Conservation (phyloP, 2,329 filamentous ascomycete genomes). For the Endoconidiophora polonica region DNA sequence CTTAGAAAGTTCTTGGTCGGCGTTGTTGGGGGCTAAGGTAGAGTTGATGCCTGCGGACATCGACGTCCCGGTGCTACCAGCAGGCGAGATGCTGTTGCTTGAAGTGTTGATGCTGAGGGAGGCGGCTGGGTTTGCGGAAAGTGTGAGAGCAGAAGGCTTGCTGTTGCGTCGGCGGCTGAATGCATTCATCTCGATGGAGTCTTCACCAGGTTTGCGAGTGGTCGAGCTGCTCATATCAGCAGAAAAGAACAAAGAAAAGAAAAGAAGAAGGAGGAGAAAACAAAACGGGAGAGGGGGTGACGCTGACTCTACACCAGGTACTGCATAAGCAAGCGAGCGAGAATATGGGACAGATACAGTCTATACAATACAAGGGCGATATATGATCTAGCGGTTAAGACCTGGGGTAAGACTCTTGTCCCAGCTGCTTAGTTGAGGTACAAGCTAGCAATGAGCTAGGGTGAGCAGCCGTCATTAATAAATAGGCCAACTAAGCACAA, state of each 20-base stretch:
- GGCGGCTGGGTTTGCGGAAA: not conserved
- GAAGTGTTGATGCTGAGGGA: too few relatives aligned
- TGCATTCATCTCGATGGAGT: conserved; percentile 11
- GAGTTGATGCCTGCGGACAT: too few relatives aligned
- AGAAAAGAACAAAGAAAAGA: not conserved
- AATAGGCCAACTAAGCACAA: too few relatives aligned
- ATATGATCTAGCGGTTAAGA: too few relatives aligned
- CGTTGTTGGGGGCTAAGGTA: not conserved
- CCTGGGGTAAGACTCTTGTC: not conserved
- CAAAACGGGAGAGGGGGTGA: not conserved
- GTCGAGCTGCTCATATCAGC: conserved; percentile 8
- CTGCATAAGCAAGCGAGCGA: not conserved
- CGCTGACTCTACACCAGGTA: not conserved
- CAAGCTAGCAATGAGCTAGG: not conserved
- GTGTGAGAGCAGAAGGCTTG: conserved; percentile 3
- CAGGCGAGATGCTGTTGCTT: too few relatives aligned
- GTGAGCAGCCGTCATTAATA: not conserved
- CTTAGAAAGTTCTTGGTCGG: conserved; percentile 1
- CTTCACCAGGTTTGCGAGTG: conserved; percentile 5
- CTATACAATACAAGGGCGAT: too few relatives aligned
- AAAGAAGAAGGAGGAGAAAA: not conserved
- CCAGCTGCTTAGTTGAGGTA: not conserved
- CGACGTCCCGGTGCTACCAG: too few relatives aligned
- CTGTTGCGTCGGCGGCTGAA: conserved; percentile 16
- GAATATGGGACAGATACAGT: not conserved